phyloP scores from a whole-genome alignment of 176 grass and related monocot genomes.

The Eremochloa ophiuroides region DNA sequence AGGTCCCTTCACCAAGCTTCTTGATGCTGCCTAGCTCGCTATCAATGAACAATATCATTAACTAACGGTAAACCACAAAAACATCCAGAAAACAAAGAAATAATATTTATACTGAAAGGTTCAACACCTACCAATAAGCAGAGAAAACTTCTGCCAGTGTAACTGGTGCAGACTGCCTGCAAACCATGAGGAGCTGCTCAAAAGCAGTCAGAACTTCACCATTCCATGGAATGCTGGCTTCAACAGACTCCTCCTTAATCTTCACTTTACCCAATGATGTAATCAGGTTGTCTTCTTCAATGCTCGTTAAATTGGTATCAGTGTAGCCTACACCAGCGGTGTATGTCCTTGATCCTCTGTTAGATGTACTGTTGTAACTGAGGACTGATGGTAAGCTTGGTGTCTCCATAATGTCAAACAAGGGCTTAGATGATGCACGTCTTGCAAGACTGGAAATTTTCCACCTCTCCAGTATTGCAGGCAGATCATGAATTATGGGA shows the following conservation, averaged over 20 bases:
- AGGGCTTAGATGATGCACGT: constrained; percentile 17
- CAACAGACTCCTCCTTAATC: constrained; percentile 45
- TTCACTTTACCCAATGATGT: constrained; percentile 51
- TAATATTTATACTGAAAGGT: not conserved
- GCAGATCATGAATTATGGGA: constrained; percentile 47
- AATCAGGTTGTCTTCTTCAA: constrained; percentile 17
- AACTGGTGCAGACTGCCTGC: constrained; percentile 59
- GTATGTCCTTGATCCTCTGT: constrained; percentile 9
- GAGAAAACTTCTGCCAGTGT: constrained; percentile 66
- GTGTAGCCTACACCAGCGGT: constrained; percentile 6
- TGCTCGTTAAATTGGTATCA: constrained; percentile 24
- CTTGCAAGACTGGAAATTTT: constrained; percentile 64
- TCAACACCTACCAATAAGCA: constrained; percentile 65
- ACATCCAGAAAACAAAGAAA: constrained; percentile 21
- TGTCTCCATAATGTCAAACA: constrained; percentile 68
- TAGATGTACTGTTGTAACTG: constrained; percentile 23
- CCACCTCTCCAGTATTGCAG: constrained; percentile 77
- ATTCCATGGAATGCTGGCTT: constrained; percentile 23
- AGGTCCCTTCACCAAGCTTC: constrained; percentile 94
- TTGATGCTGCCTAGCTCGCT: constrained; percentile 58
- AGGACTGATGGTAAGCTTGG: constrained; percentile 39
- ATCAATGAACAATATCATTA: constrained; percentile 23
- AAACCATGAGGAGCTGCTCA: constrained; percentile 68
- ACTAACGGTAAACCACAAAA: constrained; percentile 6
- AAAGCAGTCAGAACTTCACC: constrained; percentile 66